phyloP scores from a whole-genome alignment of 2,329 filamentous ascomycete genomes.

The Alternaria viburni region DNA sequence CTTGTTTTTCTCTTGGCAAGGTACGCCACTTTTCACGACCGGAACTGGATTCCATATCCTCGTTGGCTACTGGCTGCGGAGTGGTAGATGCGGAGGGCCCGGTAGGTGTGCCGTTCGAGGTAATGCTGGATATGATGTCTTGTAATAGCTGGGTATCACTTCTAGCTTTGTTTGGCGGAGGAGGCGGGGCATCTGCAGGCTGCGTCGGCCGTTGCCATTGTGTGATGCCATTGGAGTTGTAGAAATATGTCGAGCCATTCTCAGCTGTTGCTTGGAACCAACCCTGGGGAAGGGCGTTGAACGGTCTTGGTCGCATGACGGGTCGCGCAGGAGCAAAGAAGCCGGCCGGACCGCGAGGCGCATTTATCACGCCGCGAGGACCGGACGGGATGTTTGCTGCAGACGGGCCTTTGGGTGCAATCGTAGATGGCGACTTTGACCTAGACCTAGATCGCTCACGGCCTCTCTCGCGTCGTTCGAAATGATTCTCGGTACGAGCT shows the following conservation, averaged over 20 bases:
- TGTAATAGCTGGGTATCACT: constrained; percentile 78
- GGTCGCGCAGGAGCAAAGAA: constrained; percentile 61
- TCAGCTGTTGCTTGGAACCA: constrained; percentile 78
- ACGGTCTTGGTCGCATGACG: constrained; percentile 59
- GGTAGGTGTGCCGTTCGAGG: constrained; percentile 67
- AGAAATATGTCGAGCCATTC: constrained; percentile 82
- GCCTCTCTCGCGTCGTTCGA: constrained; percentile 61
- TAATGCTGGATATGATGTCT: constrained; percentile 76
- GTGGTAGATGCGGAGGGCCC: constrained; percentile 66
- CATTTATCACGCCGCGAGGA: constrained; percentile 57
- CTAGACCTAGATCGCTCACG: constrained; percentile 58
- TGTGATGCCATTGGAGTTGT: constrained; percentile 73
- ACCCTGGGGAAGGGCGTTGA: constrained; percentile 72
- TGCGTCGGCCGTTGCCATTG: constrained; percentile 82
- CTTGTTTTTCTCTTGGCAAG: constrained; percentile 80
- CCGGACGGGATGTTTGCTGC: constrained; percentile 51
- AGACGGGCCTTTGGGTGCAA: constrained; percentile 48
- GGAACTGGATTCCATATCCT: constrained; percentile 60
- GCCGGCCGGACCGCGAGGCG: constrained; percentile 60
- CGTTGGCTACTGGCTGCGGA: constrained; percentile 64
- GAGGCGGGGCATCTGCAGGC: constrained; percentile 66
- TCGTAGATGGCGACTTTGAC: constrained; percentile 53
- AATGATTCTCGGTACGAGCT: constrained; percentile 59
- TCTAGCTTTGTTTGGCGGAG: constrained; percentile 66
- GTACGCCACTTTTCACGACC: constrained; percentile 72